Evolutionary conservation across 106 monocot species (phyloP).

Genomic region (Allium cepa): DNA sequence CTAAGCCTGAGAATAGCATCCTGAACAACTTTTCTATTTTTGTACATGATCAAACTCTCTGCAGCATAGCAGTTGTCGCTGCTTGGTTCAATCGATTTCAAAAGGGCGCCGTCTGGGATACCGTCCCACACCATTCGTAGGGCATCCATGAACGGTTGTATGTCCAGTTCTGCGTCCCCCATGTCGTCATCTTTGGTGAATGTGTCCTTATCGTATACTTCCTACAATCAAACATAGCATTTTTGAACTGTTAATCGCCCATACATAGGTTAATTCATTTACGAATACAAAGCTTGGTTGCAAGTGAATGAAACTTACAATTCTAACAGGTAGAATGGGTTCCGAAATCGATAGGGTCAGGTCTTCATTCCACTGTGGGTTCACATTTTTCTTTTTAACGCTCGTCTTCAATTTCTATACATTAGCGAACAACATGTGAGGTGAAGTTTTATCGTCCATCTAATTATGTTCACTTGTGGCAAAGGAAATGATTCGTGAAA

Average conservation of each 20-base stretch:
- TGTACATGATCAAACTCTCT: constrained; percentile 36
- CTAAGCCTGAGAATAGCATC: constrained; percentile 39
- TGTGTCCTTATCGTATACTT: constrained; percentile 64
- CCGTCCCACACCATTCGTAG: constrained; percentile 23
- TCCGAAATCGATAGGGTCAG: constrained; percentile 45
- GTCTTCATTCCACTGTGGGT: constrained; percentile 81
- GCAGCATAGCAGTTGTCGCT: constrained; percentile 28
- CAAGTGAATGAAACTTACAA: constrained; percentile 26
- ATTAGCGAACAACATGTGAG: not conserved
- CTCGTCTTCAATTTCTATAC: constrained; percentile 68
- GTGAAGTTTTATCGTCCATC: too few species aligned
- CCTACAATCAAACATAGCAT: constrained; percentile 9
- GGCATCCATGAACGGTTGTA: constrained; percentile 38
- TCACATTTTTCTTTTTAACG: constrained; percentile 66
- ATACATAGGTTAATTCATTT: not conserved
- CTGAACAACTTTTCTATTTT: constrained; percentile 31
- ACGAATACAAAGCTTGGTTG: too few species aligned
- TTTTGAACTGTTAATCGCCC: not conserved
- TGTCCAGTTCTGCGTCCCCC: constrained; percentile 53
- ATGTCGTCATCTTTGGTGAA: constrained; percentile 55
- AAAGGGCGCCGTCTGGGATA: constrained; percentile 20
- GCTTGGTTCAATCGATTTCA: constrained; percentile 40
- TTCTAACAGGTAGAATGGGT: constrained; percentile 31
- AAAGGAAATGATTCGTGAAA: too few species aligned
- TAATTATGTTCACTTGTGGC: too few species aligned